Base-by-base conservation (phyloP, 2,329 filamentous ascomycete genomes). In the Phoma sp. region DNA sequence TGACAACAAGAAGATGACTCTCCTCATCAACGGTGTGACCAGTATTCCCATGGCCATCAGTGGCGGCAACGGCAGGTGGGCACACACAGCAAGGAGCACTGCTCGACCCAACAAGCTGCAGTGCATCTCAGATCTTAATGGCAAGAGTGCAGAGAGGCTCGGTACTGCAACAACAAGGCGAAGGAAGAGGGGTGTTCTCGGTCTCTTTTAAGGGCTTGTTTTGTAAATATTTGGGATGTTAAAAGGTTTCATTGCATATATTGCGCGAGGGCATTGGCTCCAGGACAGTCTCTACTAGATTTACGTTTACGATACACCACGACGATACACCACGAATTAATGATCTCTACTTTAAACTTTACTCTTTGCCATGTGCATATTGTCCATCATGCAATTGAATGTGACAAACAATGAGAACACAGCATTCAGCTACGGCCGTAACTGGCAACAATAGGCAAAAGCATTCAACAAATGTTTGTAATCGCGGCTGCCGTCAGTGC, bases 41-140 rank as follows among this genome's bases (percentile, higher is more conserved):
- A 63, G 53, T 6, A 43, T 68, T 2, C 38, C 58, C 2, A 67
- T 74, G 59, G 65, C 64, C 36, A 46, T 56, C 21, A 62, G 53
- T 20, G 49, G 52, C 1, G 64, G 57, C 2, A 50, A 56, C 1
- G 74, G 73, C 4, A 67, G 66, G 43, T 76, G 64, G 62, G 64
- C 59, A 1, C 72, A 69, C 15, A 63, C 38, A 11, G 43, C 63
- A 2, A 42, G 63, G 5, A 72, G 60, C 33, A 64, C 59, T 1
- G 67, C 65, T 37, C 58, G 66, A 42, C 73, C 73, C 2, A 66
- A 48, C 1, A 73, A 62, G 30, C 53, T 73, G 29, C 63, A 64
- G 56, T 69, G 70, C 43, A 62, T 65, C 15, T 64, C 57, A 38
- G 57, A 66, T 36, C 42, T 71, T 18, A 57, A 50, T 7, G 69